phyloP scores from a whole-genome alignment of 1,284 basidiomycete species.

The Schizophyllum commune region DNA sequence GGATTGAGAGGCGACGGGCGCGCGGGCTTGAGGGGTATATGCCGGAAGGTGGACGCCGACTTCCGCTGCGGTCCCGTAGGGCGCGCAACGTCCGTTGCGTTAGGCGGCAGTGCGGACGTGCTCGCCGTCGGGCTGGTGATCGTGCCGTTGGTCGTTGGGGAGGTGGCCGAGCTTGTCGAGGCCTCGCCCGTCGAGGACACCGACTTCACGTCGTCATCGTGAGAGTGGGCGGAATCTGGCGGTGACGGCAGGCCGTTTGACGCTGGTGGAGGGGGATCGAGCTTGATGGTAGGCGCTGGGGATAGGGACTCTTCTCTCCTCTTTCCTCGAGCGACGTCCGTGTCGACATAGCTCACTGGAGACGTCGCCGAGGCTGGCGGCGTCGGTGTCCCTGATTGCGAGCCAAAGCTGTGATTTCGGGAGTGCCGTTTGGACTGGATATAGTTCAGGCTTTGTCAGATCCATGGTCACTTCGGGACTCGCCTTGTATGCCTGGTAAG shows the following conservation, averaged over 20 bases:
- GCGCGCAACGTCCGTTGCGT: not conserved
- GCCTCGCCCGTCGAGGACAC: slow-evolving; percentile 7
- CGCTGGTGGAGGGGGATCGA: slow-evolving; percentile 13
- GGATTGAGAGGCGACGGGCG: not conserved
- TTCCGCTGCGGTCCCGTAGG: not conserved
- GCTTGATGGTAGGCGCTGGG: slow-evolving; percentile 9
- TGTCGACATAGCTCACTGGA: slow-evolving; percentile 5
- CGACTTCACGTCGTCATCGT: slow-evolving; percentile 6
- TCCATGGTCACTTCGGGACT: slow-evolving; percentile 13
- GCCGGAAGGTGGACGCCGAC: not conserved
- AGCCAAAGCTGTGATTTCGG: slow-evolving; percentile 36
- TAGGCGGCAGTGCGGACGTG: slow-evolving; percentile 1
- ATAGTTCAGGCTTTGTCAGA: slow-evolving; percentile 5
- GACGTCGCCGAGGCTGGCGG: slow-evolving; percentile 8
- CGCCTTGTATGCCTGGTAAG: slow-evolving; percentile 72
- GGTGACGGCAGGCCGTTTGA: slow-evolving; percentile 13
- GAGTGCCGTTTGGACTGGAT: slow-evolving; percentile 65
- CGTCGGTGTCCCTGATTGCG: slow-evolving; percentile 6
- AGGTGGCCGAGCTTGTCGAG: slow-evolving; percentile 3
- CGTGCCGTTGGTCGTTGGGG: not conserved
- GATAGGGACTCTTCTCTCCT: slow-evolving; percentile 1
- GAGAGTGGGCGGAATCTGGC: slow-evolving; percentile 10
- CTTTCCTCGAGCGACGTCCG: slow-evolving; percentile 7
- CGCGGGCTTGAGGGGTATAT: not conserved
- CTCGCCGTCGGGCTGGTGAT: not conserved